Evolutionary conservation across 225 moss, liverwort and hornwort genomes (phyloP), one percentile per base, ranked within the genome.

Genomic region (Marchantia polymorpha): DNA sequence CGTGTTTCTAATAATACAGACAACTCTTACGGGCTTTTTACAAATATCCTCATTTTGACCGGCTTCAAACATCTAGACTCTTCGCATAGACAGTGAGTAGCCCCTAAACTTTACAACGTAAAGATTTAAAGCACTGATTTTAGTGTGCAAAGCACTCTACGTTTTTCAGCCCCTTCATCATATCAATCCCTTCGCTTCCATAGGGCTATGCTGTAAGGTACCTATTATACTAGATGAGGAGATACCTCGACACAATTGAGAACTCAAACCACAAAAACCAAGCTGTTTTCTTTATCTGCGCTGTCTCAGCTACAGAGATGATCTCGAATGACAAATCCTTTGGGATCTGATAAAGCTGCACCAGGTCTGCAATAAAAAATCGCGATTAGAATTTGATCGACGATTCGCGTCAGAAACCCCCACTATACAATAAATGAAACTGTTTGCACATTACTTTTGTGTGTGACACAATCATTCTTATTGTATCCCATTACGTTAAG

Each of bases 311-410:
- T 77, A 55, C 73, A 67, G 31, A 99, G 89, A 82, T 92, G 90
- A 89, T 99, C 89, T 39, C 95, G 99, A 64, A 99, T 87, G 49
- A 84, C 85, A 87, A 91, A 99, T 75, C 89, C 92, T 27, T 89
- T 82, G 31, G 92, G 93, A 83, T 99, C 99, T 77, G 99, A 99
- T 72, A 91, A 93, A 82, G 89, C 86, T 64, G 95, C 84, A 77
- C 93, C 95, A 72, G 90, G 93, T 86, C 99, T 99, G 89, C 69
- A 39, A 39, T 39, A 39, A 39, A 39, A 39, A 39, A 39, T 39
- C 5, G 5, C 39, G 39, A 39, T 39, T 39, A 39, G 39, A 39
- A 2, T 39, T 39, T 39, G 39, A 5, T 39, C 5, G 5, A 39
- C 39, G 39, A 39, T 39, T 5, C 39, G 3, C 39, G 39, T 39